A percentile compares a stretch with the other conserved stretches of the same genome.
Evolutionary conservation across 176 grass and related monocot species (phyloP).

Genomic region (Phoenix roebelenii): DNA sequence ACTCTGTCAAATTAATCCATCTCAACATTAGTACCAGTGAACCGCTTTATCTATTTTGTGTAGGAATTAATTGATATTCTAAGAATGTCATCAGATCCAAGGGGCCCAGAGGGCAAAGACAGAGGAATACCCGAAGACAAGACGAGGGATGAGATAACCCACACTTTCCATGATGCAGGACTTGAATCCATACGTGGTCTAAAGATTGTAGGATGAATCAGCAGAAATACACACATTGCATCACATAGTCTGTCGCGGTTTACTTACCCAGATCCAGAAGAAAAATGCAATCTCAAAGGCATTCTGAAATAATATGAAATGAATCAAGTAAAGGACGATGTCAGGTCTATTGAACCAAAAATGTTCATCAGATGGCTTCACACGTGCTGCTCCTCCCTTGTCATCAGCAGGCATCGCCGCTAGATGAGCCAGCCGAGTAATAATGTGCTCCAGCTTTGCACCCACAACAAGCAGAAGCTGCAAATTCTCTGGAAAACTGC

Average conservation of each 20-base stretch:
- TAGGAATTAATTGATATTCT: not conserved
- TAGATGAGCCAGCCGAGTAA: slow-evolving; percentile 61
- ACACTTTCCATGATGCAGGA: slow-evolving; percentile 77
- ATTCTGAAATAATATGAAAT: slow-evolving; percentile 97
- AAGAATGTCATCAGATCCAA: not conserved
- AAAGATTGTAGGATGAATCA: not conserved
- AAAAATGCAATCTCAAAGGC: slow-evolving; percentile 88
- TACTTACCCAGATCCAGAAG: slow-evolving; percentile 64
- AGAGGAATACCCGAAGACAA: slow-evolving; percentile 45
- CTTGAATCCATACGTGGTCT: slow-evolving; percentile 63
- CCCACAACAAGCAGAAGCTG: slow-evolving; percentile 81
- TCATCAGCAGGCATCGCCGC: not conserved
- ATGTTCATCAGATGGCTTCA: slow-evolving; percentile 61
- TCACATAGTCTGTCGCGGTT: not conserved
- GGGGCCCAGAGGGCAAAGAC: not conserved
- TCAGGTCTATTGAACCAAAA: slow-evolving; percentile 69
- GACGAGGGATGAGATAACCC: slow-evolving; percentile 47
- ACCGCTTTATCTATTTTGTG: not conserved
- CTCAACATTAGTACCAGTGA: not conserved
- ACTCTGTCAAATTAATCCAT: slow-evolving; percentile 2
- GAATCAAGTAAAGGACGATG: slow-evolving; percentile 66
- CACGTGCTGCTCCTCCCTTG: not conserved
- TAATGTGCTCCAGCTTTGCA: slow-evolving; percentile 75
- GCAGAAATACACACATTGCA: not conserved
- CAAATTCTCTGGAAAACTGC: slow-evolving; percentile 11